These are phyloP conservation scores for Heracleum sosnowskyi DNA, from an alignment of 129 eudicot species.

Conservation along the genomic window DNA sequence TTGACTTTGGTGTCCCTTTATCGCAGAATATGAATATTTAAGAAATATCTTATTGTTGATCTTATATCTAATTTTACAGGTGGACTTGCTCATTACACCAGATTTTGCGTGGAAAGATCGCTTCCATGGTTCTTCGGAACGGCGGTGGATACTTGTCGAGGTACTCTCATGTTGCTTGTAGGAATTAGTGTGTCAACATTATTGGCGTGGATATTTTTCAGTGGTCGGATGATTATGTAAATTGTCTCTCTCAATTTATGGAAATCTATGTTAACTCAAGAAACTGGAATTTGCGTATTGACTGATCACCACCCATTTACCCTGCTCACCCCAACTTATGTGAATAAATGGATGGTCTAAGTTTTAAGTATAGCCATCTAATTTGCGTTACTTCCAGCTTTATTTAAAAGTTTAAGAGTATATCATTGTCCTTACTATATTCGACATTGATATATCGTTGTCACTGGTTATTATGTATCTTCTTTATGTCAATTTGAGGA, in stretches of 20 bases:
- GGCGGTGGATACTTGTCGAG: constrained; percentile 99
- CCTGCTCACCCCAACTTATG: background rate
- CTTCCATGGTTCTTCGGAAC: constrained; percentile 91
- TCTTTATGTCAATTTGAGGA: background rate
- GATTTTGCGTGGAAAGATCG: constrained; percentile 98
- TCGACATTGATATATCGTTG: too few relatives aligned
- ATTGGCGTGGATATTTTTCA: background rate
- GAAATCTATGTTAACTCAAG: background rate
- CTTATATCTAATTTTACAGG: constrained; percentile 36
- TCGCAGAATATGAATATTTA: background rate
- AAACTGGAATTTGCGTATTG: background rate
- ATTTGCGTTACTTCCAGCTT: too few relatives aligned
- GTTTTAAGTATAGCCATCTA: background rate
- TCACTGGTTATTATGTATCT: too few relatives aligned
- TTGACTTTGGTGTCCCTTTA: background rate
- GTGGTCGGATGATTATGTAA: background rate
- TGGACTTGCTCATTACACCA: constrained; percentile 79
- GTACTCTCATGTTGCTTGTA: constrained; percentile 28
- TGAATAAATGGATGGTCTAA: background rate
- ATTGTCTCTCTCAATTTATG: background rate
- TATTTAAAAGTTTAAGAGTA: too few relatives aligned
- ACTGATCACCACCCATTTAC: background rate
- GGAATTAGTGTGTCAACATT: background rate
- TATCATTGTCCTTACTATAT: too few relatives aligned
- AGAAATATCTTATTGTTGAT: constrained; percentile 1